phyloP scores from a whole-genome alignment of 495 filamentous ascomycete genomes.

The Antarctomyces pellizariae region DNA sequence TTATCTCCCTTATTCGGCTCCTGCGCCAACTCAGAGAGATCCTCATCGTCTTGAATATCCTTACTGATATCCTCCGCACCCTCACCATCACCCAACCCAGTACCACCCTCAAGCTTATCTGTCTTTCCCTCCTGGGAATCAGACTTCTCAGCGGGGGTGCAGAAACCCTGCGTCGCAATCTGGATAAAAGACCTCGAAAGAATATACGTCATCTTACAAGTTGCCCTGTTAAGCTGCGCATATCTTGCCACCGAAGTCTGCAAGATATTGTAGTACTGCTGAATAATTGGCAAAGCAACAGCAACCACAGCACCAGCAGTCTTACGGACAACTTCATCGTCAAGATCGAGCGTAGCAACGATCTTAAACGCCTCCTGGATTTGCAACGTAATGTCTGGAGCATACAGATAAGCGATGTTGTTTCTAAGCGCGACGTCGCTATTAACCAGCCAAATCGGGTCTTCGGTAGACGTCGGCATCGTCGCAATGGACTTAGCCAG shows the following conservation, averaged over 20 bases:
- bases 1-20: slow-evolving; percentile 36
- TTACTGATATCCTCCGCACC: slow-evolving; percentile 95
- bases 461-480: slow-evolving; percentile 29
- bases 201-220: slow-evolving; percentile 48
- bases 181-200: slow-evolving; percentile 53
- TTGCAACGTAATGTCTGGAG: slow-evolving; percentile 25
- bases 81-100: slow-evolving; percentile 86
- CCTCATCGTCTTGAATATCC: slow-evolving; percentile 80
- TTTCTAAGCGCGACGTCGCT: slow-evolving; percentile 32
- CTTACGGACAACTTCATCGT: slow-evolving; percentile 18
- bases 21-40: slow-evolving; percentile 76
- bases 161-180: slow-evolving; percentile 69
- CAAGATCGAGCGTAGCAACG: slow-evolving; percentile 24
- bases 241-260: slow-evolving; percentile 25
- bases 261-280: slow-evolving; percentile 44
- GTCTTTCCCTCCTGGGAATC: slow-evolving; percentile 36
- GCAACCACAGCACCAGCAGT: slow-evolving; percentile 36
- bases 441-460: slow-evolving; percentile 35
- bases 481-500: slow-evolving; percentile 25
- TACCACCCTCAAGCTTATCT: slow-evolving; percentile 72
- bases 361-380: slow-evolving; percentile 25
- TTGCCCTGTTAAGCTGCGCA: slow-evolving; percentile 34
- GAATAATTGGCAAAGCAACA: slow-evolving; percentile 45
- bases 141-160: slow-evolving; percentile 58
- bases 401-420: slow-evolving; percentile 32